Evolutionary conservation across 192 early-diverging fungal species (phyloP).

Genomic region (Coemansia sp.): DNA sequence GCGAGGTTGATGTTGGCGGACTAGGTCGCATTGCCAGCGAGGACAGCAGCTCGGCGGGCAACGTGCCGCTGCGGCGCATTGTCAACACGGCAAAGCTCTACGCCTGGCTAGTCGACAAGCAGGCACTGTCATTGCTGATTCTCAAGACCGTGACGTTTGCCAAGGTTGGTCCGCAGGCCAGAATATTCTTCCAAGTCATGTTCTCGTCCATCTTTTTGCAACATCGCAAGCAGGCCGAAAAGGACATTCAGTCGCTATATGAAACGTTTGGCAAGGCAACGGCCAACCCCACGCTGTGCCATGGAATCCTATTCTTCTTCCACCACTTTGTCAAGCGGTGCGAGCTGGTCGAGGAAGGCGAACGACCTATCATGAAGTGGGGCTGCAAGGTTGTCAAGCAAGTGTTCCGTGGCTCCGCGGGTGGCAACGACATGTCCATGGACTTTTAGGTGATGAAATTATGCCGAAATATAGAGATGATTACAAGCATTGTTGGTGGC

Average conservation of each 20-base stretch:
- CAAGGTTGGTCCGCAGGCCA: slow-evolving; percentile 58
- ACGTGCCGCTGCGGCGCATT: slow-evolving; percentile 67
- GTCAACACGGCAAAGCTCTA: slow-evolving; percentile 88
- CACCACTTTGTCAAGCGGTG: slow-evolving; percentile 69
- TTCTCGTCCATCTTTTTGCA: slow-evolving; percentile 70
- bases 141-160: slow-evolving; percentile 72
- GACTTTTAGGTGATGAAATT: background rate
- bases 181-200: slow-evolving; percentile 71
- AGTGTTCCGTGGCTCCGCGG: slow-evolving; percentile 47
- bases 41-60: slow-evolving; percentile 36
- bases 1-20: slow-evolving; percentile 76
- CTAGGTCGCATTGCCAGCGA: slow-evolving; percentile 49
- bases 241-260: slow-evolving; percentile 56
- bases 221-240: slow-evolving; percentile 53
- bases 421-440: slow-evolving; percentile 3
- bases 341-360: slow-evolving; percentile 62
- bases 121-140: slow-evolving; percentile 72
- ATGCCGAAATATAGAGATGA: background rate
- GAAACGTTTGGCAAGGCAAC: slow-evolving; percentile 60
- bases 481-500: background rate
- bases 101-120: slow-evolving; percentile 70
- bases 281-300: slow-evolving; percentile 67
- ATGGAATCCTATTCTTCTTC: slow-evolving; percentile 85
- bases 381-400: slow-evolving; percentile 68
- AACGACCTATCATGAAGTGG: slow-evolving; percentile 65